Evolutionary conservation across 2,329 filamentous ascomycete genomes (phyloP).

Genomic region (Paradendryphiella salina): DNA sequence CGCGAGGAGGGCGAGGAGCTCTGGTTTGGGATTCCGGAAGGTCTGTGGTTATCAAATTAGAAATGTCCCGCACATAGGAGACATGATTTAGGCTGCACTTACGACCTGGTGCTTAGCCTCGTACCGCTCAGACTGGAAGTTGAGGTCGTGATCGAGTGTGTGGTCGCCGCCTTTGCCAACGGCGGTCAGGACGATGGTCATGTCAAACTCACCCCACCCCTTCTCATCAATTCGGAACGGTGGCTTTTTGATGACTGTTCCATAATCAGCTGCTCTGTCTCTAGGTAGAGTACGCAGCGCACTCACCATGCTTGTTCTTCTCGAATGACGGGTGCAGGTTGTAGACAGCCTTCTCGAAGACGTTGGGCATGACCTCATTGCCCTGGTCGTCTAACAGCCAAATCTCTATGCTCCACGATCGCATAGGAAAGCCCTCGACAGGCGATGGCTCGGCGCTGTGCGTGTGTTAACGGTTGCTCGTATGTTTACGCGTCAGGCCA

Average conservation of each 20-base stretch:
- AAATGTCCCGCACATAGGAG: not conserved
- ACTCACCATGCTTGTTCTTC: slow-evolving; percentile 77
- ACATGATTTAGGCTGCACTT: slow-evolving; percentile 38
- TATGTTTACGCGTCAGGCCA: slow-evolving; percentile 14
- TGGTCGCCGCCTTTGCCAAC: slow-evolving; percentile 85
- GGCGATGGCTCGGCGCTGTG: slow-evolving; percentile 75
- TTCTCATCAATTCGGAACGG: slow-evolving; percentile 91
- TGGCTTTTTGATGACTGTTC: slow-evolving; percentile 68
- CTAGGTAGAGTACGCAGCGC: not conserved
- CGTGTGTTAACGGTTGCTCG: slow-evolving; percentile 17
- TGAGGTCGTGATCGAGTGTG: slow-evolving; percentile 81
- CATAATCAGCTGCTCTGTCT: not conserved
- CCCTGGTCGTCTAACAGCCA: slow-evolving; percentile 83
- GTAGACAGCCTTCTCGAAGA: slow-evolving; percentile 92
- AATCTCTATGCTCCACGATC: slow-evolving; percentile 86
- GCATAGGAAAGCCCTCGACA: slow-evolving; percentile 87
- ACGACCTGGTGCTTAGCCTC: slow-evolving; percentile 78
- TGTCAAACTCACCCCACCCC: slow-evolving; percentile 98
- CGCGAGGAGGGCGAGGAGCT: slow-evolving; percentile 75
- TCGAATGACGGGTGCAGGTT: slow-evolving; percentile 93
- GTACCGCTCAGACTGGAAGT: slow-evolving; percentile 81
- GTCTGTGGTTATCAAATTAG: slow-evolving; percentile 49
- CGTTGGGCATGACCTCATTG: slow-evolving; percentile 76
- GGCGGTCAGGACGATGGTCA: slow-evolving; percentile 80
- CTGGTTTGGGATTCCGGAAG: slow-evolving; percentile 91